Conservation (phyloP, 306 rosid species). For the Ochetophila trinervis region DNA sequence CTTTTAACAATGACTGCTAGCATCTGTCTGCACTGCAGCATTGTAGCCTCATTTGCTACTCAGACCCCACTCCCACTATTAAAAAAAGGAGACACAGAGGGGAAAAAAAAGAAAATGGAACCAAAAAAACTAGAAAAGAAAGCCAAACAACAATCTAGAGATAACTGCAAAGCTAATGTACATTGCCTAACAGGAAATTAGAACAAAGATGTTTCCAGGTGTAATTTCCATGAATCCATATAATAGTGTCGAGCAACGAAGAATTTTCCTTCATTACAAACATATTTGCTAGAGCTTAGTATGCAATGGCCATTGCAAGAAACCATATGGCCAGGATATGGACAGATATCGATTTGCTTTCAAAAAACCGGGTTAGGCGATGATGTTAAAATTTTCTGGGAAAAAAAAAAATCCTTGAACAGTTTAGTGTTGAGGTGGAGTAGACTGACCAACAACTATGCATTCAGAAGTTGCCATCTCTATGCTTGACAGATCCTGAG, state of each 20-base stretch:
- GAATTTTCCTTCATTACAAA: slow-evolving; percentile 42
- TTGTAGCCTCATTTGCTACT: no score
- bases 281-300: slow-evolving; percentile 23
- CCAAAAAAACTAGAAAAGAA: not conserved
- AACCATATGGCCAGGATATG: slow-evolving; percentile 30
- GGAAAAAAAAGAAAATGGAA: not conserved
- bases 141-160: not conserved
- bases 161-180: slow-evolving; percentile 4
- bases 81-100: not conserved
- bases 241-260: slow-evolving; percentile 34
- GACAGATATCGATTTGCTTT: slow-evolving; percentile 30
- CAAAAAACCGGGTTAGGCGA: slow-evolving; percentile 43
- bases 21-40: no score
- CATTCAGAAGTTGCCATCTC: slow-evolving; percentile 33
- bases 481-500: slow-evolving; percentile 30
- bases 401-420: slow-evolving; percentile 13
- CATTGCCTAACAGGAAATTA: slow-evolving; percentile 8
- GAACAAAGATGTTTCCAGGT: slow-evolving; percentile 16
- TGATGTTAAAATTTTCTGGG: slow-evolving; percentile 29
- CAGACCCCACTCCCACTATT: not conserved
- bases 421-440: slow-evolving; percentile 39
- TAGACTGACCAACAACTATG: slow-evolving; percentile 35
- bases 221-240: slow-evolving; percentile 27
- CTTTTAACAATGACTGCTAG: no score
- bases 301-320: slow-evolving; percentile 14